These are phyloP conservation scores for Exophiala dermatitidis DNA, from an alignment of 2,329 filamentous ascomycete species.

Conservation along the genomic window DNA sequence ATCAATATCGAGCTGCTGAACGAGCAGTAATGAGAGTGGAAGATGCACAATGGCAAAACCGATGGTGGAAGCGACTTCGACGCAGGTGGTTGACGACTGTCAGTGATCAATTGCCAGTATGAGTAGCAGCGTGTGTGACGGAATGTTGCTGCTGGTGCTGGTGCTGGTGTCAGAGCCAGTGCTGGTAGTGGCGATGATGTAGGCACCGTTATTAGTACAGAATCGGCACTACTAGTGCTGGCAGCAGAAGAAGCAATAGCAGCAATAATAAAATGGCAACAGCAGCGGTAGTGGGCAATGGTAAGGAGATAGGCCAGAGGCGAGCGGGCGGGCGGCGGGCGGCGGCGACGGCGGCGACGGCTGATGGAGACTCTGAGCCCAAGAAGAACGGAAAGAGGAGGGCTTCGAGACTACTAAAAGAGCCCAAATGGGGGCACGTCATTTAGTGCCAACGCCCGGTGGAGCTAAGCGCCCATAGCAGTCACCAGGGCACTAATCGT, in stretches of 20 bases:
- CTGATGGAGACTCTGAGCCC: neutral
- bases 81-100: neutral
- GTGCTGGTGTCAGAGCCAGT: neutral
- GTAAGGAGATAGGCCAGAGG: neutral
- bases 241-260: neutral
- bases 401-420: neutral
- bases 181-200: neutral
- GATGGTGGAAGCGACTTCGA: conserved; percentile 1
- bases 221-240: too few species aligned
- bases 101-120: neutral
- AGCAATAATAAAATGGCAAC: neutral
- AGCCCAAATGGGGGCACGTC: neutral
- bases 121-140: conserved; percentile 1
- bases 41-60: neutral
- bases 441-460: neutral
- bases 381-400: neutral
- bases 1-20: neutral
- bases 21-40: neutral
- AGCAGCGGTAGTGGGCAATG: neutral
- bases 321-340: neutral
- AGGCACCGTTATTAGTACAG: neutral
- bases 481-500: too few species aligned
- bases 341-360: neutral
- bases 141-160: neutral
- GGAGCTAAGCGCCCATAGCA: neutral